Evolutionary conservation across 169 alveolate genomes (phyloP).

Genomic region (Fabrea salina): DNA sequence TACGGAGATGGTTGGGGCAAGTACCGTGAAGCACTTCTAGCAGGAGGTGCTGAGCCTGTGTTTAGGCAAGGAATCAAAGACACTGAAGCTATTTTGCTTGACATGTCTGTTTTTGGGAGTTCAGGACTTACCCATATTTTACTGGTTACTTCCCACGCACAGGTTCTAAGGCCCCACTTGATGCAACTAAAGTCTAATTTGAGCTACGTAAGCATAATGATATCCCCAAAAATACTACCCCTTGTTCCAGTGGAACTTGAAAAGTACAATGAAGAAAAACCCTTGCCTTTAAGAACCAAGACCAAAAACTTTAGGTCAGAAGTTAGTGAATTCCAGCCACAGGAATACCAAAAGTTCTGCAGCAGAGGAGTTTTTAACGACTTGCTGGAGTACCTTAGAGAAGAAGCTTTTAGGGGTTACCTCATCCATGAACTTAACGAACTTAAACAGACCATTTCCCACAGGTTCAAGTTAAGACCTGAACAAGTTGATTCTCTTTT

Average conservation of each 20-base stretch:
- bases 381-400: not conserved
- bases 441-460: not conserved
- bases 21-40: not conserved
- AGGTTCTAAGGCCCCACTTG: not conserved
- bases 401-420: constrained; percentile 12
- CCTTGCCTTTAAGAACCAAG: not conserved
- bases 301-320: not conserved
- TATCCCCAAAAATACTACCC: not conserved
- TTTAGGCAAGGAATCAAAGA: not conserved
- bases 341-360: not conserved
- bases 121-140: constrained; percentile 16
- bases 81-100: constrained; percentile 1
- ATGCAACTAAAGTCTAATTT: constrained; percentile 4
- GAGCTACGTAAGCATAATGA: not conserved
- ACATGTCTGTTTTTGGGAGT: not conserved
- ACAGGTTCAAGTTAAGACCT: not conserved
- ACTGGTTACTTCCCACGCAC: not conserved
- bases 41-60: not conserved
- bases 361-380: no score
- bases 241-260: not conserved
- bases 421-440: not conserved
- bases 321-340: not conserved
- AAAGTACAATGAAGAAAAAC: not conserved
- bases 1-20: constrained; percentile 24
- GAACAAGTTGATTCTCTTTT: not conserved